Evolutionary conservation across 768 basidiomycete species (phyloP).

Genomic region (Suillus decipiens): DNA sequence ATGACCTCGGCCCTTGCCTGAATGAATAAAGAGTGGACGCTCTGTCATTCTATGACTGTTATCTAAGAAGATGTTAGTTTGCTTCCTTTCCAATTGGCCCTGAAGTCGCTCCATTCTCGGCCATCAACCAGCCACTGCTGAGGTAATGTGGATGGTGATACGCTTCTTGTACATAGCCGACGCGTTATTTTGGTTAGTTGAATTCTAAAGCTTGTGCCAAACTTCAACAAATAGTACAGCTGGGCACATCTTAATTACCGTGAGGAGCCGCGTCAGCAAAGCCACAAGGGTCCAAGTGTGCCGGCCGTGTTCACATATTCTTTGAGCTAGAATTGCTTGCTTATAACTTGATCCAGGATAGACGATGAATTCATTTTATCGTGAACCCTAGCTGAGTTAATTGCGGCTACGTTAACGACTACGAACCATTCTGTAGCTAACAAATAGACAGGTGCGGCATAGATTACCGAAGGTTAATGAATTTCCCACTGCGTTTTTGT

Average conservation of each 20-base stretch:
- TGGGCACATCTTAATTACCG: constrained; percentile 2
- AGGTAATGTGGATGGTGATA: constrained; percentile 1
- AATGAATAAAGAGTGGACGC: constrained; percentile 26
- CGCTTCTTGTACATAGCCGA: constrained; percentile 10
- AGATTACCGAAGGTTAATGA: no score
- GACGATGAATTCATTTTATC: neutral
- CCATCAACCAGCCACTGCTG: constrained; percentile 9
- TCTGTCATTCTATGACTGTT: constrained; percentile 22
- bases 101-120: constrained; percentile 27
- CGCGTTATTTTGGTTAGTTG: constrained; percentile 34
- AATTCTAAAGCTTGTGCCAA: constrained; percentile 25
- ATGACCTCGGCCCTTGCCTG: constrained; percentile 29
- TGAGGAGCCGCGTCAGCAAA: neutral
- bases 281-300: neutral
- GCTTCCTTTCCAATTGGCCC: neutral
- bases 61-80: constrained; percentile 17
- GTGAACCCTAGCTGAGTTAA: neutral
- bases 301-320: neutral
- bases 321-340: neutral
- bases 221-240: constrained; percentile 22
- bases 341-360: neutral
- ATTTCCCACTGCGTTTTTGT: neutral
- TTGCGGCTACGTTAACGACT: neutral
- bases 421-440: neutral
- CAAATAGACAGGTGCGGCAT: neutral